Evolutionary conservation across 352 stramenopile genomes (phyloP).

Genomic region (Blastocystis hominis): DNA sequence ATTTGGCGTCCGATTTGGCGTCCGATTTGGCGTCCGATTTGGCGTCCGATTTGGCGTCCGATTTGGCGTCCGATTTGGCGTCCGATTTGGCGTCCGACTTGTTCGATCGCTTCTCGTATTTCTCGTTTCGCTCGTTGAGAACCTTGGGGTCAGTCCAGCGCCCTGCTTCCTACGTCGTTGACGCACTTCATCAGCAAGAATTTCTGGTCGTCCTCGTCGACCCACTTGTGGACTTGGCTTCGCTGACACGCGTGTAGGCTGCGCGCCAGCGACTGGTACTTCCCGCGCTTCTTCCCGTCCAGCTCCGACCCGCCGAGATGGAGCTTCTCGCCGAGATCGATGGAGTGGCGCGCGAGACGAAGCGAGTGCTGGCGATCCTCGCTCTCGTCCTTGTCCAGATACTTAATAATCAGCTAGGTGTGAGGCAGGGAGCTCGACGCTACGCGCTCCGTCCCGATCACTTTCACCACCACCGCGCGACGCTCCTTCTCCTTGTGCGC

Average conservation of each 20-base stretch:
- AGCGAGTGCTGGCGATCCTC: neutral
- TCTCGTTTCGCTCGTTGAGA: slow-evolving; percentile 26
- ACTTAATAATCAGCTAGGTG: slow-evolving; percentile 15
- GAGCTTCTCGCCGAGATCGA: neutral
- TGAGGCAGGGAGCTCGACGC: neutral
- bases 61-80: no score
- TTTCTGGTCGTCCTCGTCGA: slow-evolving; percentile 55
- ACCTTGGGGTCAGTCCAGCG: neutral
- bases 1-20: no score
- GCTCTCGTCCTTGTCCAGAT: slow-evolving; percentile 34
- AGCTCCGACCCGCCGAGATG: neutral
- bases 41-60: no score
- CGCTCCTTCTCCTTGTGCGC: slow-evolving; percentile 47
- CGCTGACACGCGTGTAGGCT: slow-evolving; percentile 11
- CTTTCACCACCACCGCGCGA: slow-evolving; percentile 36
- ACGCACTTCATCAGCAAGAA: slow-evolving; percentile 57
- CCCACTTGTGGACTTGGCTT: slow-evolving; percentile 42
- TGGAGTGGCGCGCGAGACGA: neutral
- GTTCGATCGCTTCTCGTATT: neutral
- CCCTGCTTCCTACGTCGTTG: neutral
- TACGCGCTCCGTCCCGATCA: neutral
- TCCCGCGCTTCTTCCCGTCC: slow-evolving; percentile 11
- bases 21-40: no score
- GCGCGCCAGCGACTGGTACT: slow-evolving; percentile 26
- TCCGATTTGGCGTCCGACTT: neutral